Percentiles rank a stretch among this genome's conserved stretches.
Conservation (phyloP, 805 yeast genomes). For the Ogataea pilisensis region DNA sequence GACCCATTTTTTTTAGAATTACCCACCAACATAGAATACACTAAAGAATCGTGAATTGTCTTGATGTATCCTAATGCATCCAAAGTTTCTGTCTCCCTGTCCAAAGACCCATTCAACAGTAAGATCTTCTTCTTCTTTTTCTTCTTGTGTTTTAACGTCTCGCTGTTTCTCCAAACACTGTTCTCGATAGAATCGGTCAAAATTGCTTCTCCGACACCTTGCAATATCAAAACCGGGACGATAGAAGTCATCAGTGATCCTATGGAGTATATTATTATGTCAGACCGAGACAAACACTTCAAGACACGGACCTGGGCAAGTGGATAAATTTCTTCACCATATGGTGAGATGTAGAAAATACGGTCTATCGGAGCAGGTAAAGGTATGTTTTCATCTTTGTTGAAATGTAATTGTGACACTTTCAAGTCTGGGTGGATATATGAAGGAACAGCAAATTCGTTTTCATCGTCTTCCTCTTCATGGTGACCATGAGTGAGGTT, state of each 20-base stretch:
- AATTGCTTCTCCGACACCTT: slow-evolving; percentile 69
- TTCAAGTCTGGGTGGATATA: slow-evolving; percentile 77
- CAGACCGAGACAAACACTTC: slow-evolving; percentile 44
- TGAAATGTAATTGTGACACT: slow-evolving; percentile 70
- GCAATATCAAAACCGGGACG: slow-evolving; percentile 69
- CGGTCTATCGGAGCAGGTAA: slow-evolving; percentile 71
- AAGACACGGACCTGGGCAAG: slow-evolving; percentile 61
- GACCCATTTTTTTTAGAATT: slow-evolving; percentile 8
- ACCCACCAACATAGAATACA: slow-evolving; percentile 41
- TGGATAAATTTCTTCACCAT: slow-evolving; percentile 84
- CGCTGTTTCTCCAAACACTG: neutral
- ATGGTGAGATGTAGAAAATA: slow-evolving; percentile 77
- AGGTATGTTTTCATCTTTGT: slow-evolving; percentile 54
- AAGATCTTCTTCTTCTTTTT: slow-evolving; percentile 46
- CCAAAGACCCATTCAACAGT: slow-evolving; percentile 68
- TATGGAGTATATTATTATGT: slow-evolving; percentile 67
- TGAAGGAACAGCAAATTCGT: slow-evolving; percentile 61
- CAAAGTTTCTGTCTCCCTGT: slow-evolving; percentile 76
- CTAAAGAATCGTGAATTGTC: slow-evolving; percentile 51
- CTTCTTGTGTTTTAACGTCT: neutral
- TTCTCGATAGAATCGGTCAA: slow-evolving; percentile 3
- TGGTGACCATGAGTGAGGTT: slow-evolving; percentile 2
- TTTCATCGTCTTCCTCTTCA: slow-evolving; percentile 28
- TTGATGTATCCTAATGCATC: slow-evolving; percentile 55
- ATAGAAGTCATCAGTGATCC: slow-evolving; percentile 89